These are phyloP conservation scores for Harringtonia lauricola DNA, from an alignment of 2,329 filamentous ascomycete species.

Conservation along the genomic window DNA sequence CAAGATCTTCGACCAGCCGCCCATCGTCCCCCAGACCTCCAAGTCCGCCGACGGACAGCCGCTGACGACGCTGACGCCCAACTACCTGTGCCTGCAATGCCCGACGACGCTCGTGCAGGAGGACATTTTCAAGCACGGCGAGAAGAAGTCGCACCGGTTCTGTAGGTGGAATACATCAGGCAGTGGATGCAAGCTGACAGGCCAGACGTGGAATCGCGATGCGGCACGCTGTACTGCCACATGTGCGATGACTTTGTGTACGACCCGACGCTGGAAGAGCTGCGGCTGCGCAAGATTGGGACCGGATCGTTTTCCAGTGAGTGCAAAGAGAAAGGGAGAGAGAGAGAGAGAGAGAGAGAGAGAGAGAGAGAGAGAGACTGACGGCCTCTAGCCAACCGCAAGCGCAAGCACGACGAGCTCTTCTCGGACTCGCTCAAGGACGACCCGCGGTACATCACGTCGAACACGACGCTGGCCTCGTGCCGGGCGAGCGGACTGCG, in stretches of 20 bases:
- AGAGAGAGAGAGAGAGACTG: neutral
- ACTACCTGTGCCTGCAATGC: conserved; percentile 65
- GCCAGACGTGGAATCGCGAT: conserved; percentile 65
- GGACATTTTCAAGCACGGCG: conserved; percentile 55
- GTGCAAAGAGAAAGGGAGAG: conserved; percentile 12
- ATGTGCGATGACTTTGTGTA: conserved; percentile 76
- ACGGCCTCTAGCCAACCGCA: conserved; percentile 53
- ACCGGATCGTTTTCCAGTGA: conserved; percentile 54
- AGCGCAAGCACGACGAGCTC: conserved; percentile 65
- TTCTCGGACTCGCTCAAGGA: conserved; percentile 54
- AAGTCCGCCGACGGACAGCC: conserved; percentile 44
- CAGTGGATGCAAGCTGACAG: conserved; percentile 2
- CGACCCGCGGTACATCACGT: conserved; percentile 64
- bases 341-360: neutral
- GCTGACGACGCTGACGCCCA: conserved; percentile 52
- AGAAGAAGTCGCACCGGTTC: conserved; percentile 60
- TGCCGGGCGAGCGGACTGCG: conserved; percentile 71
- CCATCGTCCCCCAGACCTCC: conserved; percentile 54
- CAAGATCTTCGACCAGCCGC: conserved; percentile 57
- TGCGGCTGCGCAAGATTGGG: conserved; percentile 59
- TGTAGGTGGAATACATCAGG: conserved; percentile 35
- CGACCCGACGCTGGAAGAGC: conserved; percentile 68
- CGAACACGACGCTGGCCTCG: conserved; percentile 61
- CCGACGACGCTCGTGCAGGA: conserved; percentile 56
- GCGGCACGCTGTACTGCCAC: conserved; percentile 66